Evolutionary conservation across 495 filamentous ascomycete genomes (phyloP).

Genomic region (Corynascus novoguineensis): DNA sequence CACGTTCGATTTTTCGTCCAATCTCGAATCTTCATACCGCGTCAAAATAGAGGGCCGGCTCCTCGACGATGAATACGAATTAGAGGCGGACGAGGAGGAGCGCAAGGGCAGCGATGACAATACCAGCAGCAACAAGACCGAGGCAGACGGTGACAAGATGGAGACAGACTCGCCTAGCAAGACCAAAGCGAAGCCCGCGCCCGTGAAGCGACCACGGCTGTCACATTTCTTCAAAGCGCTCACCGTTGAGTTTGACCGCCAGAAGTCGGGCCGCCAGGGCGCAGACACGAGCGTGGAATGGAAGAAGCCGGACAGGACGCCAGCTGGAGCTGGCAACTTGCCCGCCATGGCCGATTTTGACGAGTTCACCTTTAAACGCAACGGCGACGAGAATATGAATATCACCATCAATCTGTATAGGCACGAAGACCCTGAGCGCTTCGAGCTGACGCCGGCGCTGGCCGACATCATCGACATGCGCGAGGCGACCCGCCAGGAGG

Average conservation of each 20-base stretch:
- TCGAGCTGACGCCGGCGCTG: constrained; percentile 64
- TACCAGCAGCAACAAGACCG: constrained; percentile 48
- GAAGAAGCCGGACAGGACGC: constrained; percentile 60
- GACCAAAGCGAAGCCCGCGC: constrained; percentile 34
- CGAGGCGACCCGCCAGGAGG: constrained; percentile 79
- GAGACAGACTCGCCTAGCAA: constrained; percentile 61
- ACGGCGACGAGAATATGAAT: constrained; percentile 87
- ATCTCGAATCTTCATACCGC: constrained; percentile 66
- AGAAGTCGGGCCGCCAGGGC: constrained; percentile 40
- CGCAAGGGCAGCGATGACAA: constrained; percentile 40
- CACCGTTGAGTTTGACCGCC: constrained; percentile 77
- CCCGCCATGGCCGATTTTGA: constrained; percentile 73
- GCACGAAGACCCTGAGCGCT: constrained; percentile 82
- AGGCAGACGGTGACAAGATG: constrained; percentile 51
- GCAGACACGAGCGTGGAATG: constrained; percentile 60
- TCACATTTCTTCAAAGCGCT: constrained; percentile 96
- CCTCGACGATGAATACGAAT: constrained; percentile 64
- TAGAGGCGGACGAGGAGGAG: constrained; percentile 53
- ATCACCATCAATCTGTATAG: constrained; percentile 80
- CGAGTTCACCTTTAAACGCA: constrained; percentile 82
- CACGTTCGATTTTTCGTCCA: constrained; percentile 67
- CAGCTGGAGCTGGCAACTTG: constrained; percentile 43
- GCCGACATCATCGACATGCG: constrained; percentile 81
- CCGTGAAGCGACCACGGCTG: constrained; percentile 55
- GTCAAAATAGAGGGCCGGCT: constrained; percentile 93